A percentile compares a stretch with the other conserved stretches of the same genome.
Conservation (phyloP, 176 grass and related monocot genomes). For the Pontederia paniculata region DNA sequence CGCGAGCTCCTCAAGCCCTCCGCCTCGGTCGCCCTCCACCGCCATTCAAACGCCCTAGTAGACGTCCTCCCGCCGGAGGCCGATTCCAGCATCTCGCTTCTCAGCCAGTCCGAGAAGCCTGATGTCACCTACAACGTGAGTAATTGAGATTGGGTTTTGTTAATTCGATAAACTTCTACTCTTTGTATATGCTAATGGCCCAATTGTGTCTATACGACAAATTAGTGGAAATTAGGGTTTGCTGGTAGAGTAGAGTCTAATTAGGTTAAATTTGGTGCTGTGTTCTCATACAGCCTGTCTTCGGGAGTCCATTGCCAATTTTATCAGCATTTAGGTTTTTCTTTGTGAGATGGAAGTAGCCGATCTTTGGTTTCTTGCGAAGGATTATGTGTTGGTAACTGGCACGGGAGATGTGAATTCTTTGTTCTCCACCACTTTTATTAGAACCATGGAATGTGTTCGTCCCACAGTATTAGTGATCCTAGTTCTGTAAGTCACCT, state of each 20-base stretch:
- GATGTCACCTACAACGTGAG: slow-evolving; percentile 73
- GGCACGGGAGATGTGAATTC: no score
- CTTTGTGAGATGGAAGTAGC: no score
- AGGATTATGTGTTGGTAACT: no score
- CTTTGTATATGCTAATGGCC: neutral
- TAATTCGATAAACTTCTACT: neutral
- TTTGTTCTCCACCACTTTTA: no score
- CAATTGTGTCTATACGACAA: neutral
- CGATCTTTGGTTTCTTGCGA: no score
- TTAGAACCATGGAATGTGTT: no score
- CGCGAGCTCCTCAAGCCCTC: slow-evolving; percentile 90
- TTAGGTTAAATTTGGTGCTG: neutral
- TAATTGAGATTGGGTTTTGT: neutral
- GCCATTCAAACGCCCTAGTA: slow-evolving; percentile 81
- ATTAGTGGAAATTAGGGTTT: slow-evolving; percentile 9
- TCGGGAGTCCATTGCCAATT: no score
- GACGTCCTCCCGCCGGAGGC: slow-evolving; percentile 90
- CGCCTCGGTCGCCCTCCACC: slow-evolving; percentile 72
- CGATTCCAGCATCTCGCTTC: slow-evolving; percentile 90
- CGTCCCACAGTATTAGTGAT: no score
- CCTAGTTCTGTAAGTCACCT: no score
- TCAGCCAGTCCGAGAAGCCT: slow-evolving; percentile 74
- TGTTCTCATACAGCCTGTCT: no score
- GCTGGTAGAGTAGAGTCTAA: neutral
- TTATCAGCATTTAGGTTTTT: no score